These are phyloP conservation scores for Cetraspora pellucida DNA, from an alignment of 192 early-diverging fungal genomes.

Conservation along the genomic window DNA sequence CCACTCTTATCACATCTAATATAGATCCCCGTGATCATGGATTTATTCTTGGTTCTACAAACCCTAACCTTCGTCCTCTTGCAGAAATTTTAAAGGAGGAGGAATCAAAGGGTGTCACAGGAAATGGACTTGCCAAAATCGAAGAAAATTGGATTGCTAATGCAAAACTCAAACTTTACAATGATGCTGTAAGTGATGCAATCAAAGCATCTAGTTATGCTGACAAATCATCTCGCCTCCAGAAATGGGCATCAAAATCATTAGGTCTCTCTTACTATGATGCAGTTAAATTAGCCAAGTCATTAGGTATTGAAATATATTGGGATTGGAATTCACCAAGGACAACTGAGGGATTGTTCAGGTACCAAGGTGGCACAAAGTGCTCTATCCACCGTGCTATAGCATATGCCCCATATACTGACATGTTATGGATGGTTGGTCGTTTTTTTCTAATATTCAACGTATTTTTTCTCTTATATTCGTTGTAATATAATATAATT, in stretches of 20 bases:
- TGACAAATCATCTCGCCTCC: constrained; percentile 43
- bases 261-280: constrained; percentile 75
- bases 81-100: constrained; percentile 49
- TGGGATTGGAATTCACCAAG: constrained; percentile 92
- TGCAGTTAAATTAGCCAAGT: constrained; percentile 79
- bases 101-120: background rate
- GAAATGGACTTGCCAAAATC: constrained; percentile 1
- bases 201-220: constrained; percentile 68
- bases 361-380: constrained; percentile 93
- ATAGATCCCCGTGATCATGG: constrained; percentile 95
- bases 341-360: constrained; percentile 94
- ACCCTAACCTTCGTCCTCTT: constrained; percentile 72
- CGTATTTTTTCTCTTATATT: no score
- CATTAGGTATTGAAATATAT: constrained; percentile 68
- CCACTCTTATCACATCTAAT: constrained; percentile 94
- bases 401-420: constrained; percentile 80
- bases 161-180: constrained; percentile 16
- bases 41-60: constrained; percentile 94
- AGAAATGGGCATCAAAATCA: constrained; percentile 52
- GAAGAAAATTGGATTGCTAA: constrained; percentile 24
- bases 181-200: constrained; percentile 71
- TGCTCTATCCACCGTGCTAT: constrained; percentile 82
- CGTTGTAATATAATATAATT: no score
- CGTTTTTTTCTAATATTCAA: background rate
- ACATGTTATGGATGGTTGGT: constrained; percentile 84